Base-by-base conservation (phyloP, 2,329 filamentous ascomycete species). In the Alternaria consortialis region DNA sequence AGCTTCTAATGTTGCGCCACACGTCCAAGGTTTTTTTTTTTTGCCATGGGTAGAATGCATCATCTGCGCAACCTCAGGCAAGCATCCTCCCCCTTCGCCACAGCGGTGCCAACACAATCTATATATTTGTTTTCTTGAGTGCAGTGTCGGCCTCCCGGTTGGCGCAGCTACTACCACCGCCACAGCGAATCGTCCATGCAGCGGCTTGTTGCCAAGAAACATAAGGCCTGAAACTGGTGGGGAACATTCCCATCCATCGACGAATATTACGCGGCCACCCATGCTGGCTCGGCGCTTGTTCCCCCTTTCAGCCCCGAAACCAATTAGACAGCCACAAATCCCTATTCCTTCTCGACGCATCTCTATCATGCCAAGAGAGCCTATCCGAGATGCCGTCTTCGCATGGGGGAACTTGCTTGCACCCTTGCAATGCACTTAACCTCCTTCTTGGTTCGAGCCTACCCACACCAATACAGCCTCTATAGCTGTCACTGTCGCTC, bases 301-400 rank as follows among this genome's bases (percentile, higher is more conserved):
- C 60, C 67, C 68, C 63, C 43, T 65, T 66, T 39, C 51, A 62
- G 62, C 48, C 55, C 52, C 59, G 53, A 64, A 48, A 54, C 71
- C 68, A 71, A 68, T 68, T 53, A 67, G 46, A 63, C 60, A 60
- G 57, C 51, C 53, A 62, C 60, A 58, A 56, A 56, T 66, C 68
- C 60, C 58, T 57, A 62, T 60, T 63, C 50, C 58, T 66, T 66
- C 69, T 65, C 67, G 67, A 70, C 62, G 23, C 39, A 40, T 59
- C 64, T 57, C 55, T 71, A 69, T 66, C 69, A 62, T 66, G 73
- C 72, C 73, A 75, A 74, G 73, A 39, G 40, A 7, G 47, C 48
- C 47, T 60, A 67, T 65, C 71, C 74, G 72, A 67, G 55, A 71
- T 74, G 69, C 73, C 73, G 74, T 73, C 72, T 75, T 74, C 47